phyloP scores from a whole-genome alignment of 2,329 filamentous ascomycete species.

The Fragosphaeria purpurea region DNA sequence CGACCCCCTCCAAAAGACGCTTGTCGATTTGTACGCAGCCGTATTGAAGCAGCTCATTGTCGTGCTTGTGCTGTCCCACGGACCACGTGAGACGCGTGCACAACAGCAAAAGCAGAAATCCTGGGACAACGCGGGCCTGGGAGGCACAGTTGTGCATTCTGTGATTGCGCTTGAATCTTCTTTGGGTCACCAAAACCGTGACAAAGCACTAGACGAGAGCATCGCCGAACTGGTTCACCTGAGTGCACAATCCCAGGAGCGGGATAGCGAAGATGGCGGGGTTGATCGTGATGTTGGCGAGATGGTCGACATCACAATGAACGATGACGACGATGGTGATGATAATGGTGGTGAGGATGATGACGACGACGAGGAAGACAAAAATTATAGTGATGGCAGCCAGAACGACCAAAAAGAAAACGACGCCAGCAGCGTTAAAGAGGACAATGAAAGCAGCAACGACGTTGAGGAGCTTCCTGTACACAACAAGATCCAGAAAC shows the following conservation, averaged over 20 bases:
- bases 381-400: neutral
- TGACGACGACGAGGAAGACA: too few species aligned
- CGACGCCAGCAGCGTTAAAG: neutral
- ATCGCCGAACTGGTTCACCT: slow-evolving; percentile 2
- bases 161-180: slow-evolving; percentile 2
- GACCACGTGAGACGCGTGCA: slow-evolving; percentile 1
- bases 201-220: slow-evolving; percentile 2
- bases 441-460: neutral
- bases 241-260: neutral
- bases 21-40: neutral
- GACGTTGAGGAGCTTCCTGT: neutral
- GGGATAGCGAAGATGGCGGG: neutral
- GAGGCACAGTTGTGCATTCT: neutral
- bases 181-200: neutral
- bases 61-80: neutral
- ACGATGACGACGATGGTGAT: too few species aligned
- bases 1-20: neutral
- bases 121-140: neutral
- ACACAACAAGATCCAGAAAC: neutral
- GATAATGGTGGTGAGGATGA: too few species aligned
- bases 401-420: neutral
- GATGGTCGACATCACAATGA: too few species aligned
- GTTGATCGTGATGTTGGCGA: neutral
- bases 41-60: slow-evolving; percentile 5
- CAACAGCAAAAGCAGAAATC: neutral